Evolutionary conservation across 768 basidiomycete genomes (phyloP), one percentile per base, ranked within the genome.

Genomic region (Leccinum uliginosum): DNA sequence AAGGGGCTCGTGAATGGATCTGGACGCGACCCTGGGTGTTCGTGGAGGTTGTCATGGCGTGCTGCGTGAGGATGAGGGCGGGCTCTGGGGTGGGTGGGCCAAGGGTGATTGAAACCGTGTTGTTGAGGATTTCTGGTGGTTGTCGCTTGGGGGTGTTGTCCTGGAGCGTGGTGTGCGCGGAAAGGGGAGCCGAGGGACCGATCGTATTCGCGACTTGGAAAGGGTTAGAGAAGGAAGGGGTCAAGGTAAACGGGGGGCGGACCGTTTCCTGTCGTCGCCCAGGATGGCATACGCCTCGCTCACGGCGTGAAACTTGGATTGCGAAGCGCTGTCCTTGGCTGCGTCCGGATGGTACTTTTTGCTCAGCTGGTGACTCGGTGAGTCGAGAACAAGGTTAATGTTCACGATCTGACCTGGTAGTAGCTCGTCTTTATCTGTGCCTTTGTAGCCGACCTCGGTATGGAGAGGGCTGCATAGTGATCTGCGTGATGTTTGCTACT

Each of bases 251-350:
- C 30, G 30, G 11, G 44, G n/a, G 12, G 21, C 73, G 44, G 50
- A 77, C 80, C 78, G 72, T 63, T 75, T 74, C 47, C 79, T 67
- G 53, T 79, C 78, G 49, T 81, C 74, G 7, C 76, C 74, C 8
- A 81, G 67, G 19, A 79, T 59, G 1, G 74, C 66, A 46, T 80
- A 81, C 3, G 80, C 80, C 50, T 80, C 80, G 59, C 77, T 80
- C 50, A 78, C 73, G 0, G 68, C 72, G 50, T 76, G 76, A 55
- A 79, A 81, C 50, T 67, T 79, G 54, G 69, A 66, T 54, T 71
- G 73, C 2, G 79, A 72, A 3, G 57, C 47, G 6, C 65, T 66
- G 51, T 80, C 78, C 34, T 70, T 66, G 52, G 71, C 71, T 9
- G 76, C 62, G 61, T 81, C 80, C 1, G 80, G 80, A 53, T 81